Evolutionary conservation across 2,329 filamentous ascomycete species (phyloP).

Genomic region (Ophiostoma quercus): DNA sequence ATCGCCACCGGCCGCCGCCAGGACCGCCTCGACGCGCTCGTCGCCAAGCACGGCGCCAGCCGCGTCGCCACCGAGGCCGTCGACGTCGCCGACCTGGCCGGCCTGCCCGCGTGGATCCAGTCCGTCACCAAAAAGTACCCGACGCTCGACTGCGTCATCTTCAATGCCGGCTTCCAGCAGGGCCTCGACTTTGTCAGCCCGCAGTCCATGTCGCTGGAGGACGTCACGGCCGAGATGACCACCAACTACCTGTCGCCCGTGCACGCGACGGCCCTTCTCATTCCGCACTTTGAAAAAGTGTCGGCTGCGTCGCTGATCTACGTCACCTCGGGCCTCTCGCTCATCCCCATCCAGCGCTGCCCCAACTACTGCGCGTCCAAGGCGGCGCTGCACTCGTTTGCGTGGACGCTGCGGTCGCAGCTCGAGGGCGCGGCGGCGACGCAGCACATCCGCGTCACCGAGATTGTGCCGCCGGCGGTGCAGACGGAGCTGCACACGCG

Average conservation of each 20-base stretch:
- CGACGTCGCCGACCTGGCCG: conserved; percentile 43
- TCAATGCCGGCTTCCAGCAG: conserved; percentile 54
- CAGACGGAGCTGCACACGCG: conserved; percentile 47
- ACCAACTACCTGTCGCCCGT: conserved; percentile 28
- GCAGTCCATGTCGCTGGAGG: conserved; percentile 33
- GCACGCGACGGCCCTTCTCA: conserved; percentile 28
- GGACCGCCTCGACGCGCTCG: conserved; percentile 46
- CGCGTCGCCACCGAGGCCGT: conserved; percentile 40
- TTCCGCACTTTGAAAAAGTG: conserved; percentile 35
- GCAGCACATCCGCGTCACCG: conserved; percentile 39
- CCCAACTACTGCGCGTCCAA: conserved; percentile 52
- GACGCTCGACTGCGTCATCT: conserved; percentile 50
- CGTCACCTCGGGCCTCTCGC: conserved; percentile 35
- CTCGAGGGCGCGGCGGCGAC: conserved; percentile 31
- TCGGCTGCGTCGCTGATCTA: conserved; percentile 29
- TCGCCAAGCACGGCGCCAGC: conserved; percentile 39
- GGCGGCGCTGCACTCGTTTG: conserved; percentile 43
- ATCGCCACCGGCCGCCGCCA: conserved; percentile 50
- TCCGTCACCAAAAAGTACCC: conserved; percentile 40
- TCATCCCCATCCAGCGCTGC: conserved; percentile 44
- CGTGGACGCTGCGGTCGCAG: conserved; percentile 32
- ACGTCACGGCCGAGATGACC: conserved; percentile 31
- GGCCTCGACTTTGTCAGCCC: conserved; percentile 44
- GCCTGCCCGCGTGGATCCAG: conserved; percentile 41
- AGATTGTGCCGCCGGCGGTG: conserved; percentile 45